These are phyloP conservation scores for Ophiostoma triangulosporum DNA, from an alignment of 2,329 filamentous ascomycete species.

Conservation along the genomic window DNA sequence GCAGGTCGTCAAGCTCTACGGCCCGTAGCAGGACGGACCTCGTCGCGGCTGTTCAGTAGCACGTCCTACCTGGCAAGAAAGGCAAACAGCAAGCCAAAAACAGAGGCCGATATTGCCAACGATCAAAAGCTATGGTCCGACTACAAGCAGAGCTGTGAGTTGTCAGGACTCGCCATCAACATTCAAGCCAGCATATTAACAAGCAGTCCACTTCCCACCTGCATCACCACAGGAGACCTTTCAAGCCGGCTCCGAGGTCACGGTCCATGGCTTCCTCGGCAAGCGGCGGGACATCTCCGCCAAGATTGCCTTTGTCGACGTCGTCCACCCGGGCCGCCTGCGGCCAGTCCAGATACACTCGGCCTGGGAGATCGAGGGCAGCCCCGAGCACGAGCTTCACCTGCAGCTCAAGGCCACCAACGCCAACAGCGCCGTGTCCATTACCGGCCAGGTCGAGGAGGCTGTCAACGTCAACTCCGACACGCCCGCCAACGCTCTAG, in stretches of 20 bases:
- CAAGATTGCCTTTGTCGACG: constrained; percentile 56
- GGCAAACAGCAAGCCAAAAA: not conserved
- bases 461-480: not conserved
- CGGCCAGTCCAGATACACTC: constrained; percentile 28
- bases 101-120: not conserved
- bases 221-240: constrained; percentile 18
- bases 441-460: constrained; percentile 25
- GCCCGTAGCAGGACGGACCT: not conserved
- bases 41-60: not conserved
- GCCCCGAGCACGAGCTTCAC: constrained; percentile 24
- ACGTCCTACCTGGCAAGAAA: not conserved
- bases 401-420: constrained; percentile 31
- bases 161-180: too few species aligned
- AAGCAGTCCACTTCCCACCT: constrained; percentile 20
- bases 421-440: constrained; percentile 38
- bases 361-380: constrained; percentile 25
- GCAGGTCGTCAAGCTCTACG: not conserved
- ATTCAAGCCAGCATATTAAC: too few species aligned
- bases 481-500: not conserved
- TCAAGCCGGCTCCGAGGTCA: constrained; percentile 27
- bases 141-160: constrained; percentile 31
- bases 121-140: constrained; percentile 19
- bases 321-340: constrained; percentile 23
- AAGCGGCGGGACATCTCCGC: constrained; percentile 54
- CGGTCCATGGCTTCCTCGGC: constrained; percentile 59